phyloP scores from a whole-genome alignment of 306 rosid genomes.

The Castanea crenata region DNA sequence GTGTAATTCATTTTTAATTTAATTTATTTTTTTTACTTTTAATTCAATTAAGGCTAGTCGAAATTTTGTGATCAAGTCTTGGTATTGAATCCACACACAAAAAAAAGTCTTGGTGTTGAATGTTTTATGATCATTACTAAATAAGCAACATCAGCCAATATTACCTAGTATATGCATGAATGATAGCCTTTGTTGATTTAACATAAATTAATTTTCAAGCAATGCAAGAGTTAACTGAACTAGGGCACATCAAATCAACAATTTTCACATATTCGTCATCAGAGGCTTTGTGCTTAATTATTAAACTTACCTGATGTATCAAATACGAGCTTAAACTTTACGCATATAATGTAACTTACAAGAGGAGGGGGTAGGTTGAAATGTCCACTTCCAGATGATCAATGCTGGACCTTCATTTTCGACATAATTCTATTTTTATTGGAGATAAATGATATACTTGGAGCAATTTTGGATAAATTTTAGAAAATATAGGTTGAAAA shows the following conservation, averaged over 20 bases:
- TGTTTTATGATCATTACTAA: too few relatives aligned
- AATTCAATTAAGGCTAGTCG: too few relatives aligned
- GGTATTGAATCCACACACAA: too few relatives aligned
- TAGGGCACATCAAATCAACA: neutral
- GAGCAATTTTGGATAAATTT: neutral
- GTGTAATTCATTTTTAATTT: too few relatives aligned
- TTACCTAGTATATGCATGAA: too few relatives aligned
- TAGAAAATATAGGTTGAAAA: neutral
- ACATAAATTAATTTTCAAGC: neutral
- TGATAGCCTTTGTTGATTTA: neutral
- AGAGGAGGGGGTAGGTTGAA: slow-evolving; percentile 25
- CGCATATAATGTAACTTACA: slow-evolving; percentile 1
- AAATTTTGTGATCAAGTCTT: too few relatives aligned
- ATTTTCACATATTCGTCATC: neutral
- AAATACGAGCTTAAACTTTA: slow-evolving; percentile 6
- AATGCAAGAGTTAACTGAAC: slow-evolving; percentile 5
- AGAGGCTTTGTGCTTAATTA: neutral
- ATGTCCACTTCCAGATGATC: slow-evolving; percentile 20
- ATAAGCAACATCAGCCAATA: too few relatives aligned
- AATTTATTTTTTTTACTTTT: too few relatives aligned
- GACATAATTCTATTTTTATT: too few relatives aligned
- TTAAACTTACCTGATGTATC: neutral
- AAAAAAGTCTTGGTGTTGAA: too few relatives aligned
- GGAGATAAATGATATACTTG: too few relatives aligned
- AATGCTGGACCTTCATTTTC: neutral